phyloP scores from a whole-genome alignment of 345 rosid species.

The Theobroma cacao region DNA sequence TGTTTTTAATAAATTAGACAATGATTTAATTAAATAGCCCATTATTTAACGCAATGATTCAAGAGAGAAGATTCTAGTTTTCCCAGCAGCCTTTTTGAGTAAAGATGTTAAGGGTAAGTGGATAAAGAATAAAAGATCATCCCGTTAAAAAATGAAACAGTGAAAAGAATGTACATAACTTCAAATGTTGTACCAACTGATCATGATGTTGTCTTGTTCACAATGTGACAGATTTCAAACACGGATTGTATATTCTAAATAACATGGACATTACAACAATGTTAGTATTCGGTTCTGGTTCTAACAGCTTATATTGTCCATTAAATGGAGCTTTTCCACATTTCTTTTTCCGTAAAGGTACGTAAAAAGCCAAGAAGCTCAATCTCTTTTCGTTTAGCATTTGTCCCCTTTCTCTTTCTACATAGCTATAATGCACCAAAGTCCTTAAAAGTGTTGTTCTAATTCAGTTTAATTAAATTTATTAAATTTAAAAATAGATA shows the following conservation, averaged over 20 bases:
- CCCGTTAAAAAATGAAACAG: not conserved
- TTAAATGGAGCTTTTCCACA: not conserved
- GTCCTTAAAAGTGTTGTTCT: too few relatives aligned
- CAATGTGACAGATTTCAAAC: not conserved
- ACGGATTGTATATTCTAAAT: slow-evolving; percentile 9
- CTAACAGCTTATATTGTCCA: slow-evolving; percentile 15
- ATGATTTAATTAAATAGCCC: not conserved
- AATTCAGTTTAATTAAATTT: too few relatives aligned
- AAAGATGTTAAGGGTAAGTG: not conserved
- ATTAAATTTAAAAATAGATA: too few relatives aligned
- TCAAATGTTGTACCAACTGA: not conserved
- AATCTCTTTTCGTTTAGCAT: slow-evolving; percentile 12
- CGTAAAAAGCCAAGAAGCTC: slow-evolving; percentile 17
- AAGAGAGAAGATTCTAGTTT: not conserved
- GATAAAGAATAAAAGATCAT: not conserved
- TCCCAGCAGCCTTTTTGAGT: not conserved
- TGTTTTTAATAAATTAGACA: not conserved
- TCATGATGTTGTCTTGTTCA: not conserved
- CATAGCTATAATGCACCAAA: too few relatives aligned
- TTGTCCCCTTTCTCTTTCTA: not conserved
- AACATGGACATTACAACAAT: slow-evolving; percentile 3
- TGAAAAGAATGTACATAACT: not conserved
- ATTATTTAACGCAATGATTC: not conserved
- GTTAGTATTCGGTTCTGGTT: slow-evolving; percentile 24
- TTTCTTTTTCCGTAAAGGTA: not conserved